Evolutionary conservation across 345 rosid genomes (phyloP), one percentile per base, ranked within the genome.

Genomic region (Heritiera fomes): DNA sequence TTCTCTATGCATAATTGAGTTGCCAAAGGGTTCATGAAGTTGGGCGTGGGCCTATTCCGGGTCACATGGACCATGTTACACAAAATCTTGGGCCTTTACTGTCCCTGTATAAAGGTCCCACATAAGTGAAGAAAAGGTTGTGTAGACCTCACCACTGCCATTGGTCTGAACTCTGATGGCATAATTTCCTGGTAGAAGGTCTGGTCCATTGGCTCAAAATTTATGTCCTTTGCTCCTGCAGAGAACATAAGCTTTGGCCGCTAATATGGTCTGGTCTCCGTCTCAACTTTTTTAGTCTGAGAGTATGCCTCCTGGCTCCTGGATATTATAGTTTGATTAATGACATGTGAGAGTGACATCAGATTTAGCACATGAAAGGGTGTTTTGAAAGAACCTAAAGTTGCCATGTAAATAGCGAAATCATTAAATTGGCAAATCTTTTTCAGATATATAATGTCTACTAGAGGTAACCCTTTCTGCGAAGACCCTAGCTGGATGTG

Each of bases 271-370:
- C 17, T 23, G 73, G 68, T 34, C 61, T 81, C n/a, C 67, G 68
- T 34, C 61, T 81, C n/a, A 7, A 46, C 75, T 50, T 71, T 15
- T 18, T 71, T 32, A 52, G 45, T 34, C 18, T 53, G 32, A 34
- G 63, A 53, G 18, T 72, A 55, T 52, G 2, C 75, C 61, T 32
- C 15, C 15, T 38, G 18, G 76, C 61, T 32, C 15, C 15, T 38
- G 18, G 76, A 55, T 73, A 73, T 55, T 40, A 11, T 55, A 18
- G 76, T 73, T 56, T 55, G 64, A n/a, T 38, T 28, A n/a, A 55
- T 56, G 64, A 56, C 34, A 55, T 55, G 34, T 55, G 76, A 55
- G 38, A 56, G 30, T 13, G 63, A 73, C 49, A 53, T 40, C 68
- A 34, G n/a, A 63, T 63, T 63, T 32, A 63, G 40, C 68, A 63